Conservation (phyloP, 768 basidiomycete genomes). For the Phlebiopsis gigantea region DNA sequence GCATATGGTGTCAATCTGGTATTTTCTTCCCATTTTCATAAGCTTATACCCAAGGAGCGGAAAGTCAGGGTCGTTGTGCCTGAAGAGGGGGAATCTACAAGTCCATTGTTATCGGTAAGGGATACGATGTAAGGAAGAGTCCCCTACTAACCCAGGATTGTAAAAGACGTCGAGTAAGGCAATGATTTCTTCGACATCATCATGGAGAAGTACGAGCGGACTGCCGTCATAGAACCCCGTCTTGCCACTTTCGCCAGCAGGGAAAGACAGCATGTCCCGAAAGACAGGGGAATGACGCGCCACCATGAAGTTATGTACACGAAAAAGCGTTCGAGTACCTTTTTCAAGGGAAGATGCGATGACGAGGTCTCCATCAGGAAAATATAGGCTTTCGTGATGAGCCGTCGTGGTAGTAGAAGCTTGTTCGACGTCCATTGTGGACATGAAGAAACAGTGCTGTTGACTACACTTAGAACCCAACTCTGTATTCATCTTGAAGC, state of each 20-base stretch:
- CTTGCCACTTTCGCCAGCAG: not conserved
- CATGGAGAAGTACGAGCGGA: slow-evolving; percentile 23
- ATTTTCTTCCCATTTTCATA: slow-evolving; percentile 30
- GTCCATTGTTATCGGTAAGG: not conserved
- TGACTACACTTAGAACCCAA: too few relatives aligned
- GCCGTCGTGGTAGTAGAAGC: too few relatives aligned
- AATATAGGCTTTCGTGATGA: slow-evolving; percentile 1
- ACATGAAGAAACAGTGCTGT: too few relatives aligned
- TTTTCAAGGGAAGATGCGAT: not conserved
- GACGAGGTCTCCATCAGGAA: slow-evolving; percentile 10
- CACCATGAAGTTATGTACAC: slow-evolving; percentile 9
- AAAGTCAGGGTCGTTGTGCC: slow-evolving; percentile 25
- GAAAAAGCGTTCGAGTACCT: not conserved
- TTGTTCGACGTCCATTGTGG: too few relatives aligned
- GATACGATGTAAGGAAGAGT: not conserved
- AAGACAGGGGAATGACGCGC: slow-evolving; percentile 10
- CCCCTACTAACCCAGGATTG: slow-evolving; percentile 22
- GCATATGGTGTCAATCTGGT: slow-evolving; percentile 29
- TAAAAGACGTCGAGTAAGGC: slow-evolving; percentile 23
- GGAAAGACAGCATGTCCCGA: slow-evolving; percentile 8
- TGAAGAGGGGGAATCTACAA: slow-evolving; percentile 20
- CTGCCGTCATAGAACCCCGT: slow-evolving; percentile 20
- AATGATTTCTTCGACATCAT: slow-evolving; percentile 21
- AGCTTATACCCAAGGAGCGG: slow-evolving; percentile 25
- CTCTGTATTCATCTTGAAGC: too few relatives aligned